A percentile compares a stretch with the other conserved stretches of the same genome.
Evolutionary conservation across 129 eudicot genomes (phyloP).

Genomic region (Saposhnikovia divaricata): DNA sequence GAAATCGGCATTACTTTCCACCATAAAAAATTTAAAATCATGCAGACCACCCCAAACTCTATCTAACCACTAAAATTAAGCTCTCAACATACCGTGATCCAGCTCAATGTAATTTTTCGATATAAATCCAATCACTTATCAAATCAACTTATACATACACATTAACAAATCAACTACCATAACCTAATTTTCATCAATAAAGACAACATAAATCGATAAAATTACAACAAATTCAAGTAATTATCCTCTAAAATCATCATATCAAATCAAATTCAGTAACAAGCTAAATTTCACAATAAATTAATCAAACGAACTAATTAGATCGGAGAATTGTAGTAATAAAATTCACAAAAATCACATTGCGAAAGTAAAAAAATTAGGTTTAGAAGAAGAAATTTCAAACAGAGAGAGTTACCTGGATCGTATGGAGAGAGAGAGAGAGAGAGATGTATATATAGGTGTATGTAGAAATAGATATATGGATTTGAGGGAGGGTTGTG

Average conservation of each 20-base stretch:
- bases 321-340: background rate
- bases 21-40: background rate
- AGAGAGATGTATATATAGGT: background rate
- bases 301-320: background rate
- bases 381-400: background rate
- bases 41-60: background rate
- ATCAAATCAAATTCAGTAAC: background rate
- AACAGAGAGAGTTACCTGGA: background rate
- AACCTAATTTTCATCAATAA: background rate
- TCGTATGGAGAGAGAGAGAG: background rate
- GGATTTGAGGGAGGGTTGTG: background rate
- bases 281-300: background rate
- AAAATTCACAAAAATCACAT: background rate
- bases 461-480: background rate
- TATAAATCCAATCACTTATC: background rate
- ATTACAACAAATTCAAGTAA: background rate
- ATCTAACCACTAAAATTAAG: background rate
- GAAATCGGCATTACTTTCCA: background rate
- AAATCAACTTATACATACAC: background rate
- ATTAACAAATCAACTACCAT: no score
- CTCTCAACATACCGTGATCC: background rate
- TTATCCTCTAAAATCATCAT: background rate
- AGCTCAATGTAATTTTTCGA: slow-evolving; percentile 1
- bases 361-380: background rate
- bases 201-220: background rate